Evolutionary conservation across 768 basidiomycete species (phyloP).

Genomic region (Amanita inopinata): DNA sequence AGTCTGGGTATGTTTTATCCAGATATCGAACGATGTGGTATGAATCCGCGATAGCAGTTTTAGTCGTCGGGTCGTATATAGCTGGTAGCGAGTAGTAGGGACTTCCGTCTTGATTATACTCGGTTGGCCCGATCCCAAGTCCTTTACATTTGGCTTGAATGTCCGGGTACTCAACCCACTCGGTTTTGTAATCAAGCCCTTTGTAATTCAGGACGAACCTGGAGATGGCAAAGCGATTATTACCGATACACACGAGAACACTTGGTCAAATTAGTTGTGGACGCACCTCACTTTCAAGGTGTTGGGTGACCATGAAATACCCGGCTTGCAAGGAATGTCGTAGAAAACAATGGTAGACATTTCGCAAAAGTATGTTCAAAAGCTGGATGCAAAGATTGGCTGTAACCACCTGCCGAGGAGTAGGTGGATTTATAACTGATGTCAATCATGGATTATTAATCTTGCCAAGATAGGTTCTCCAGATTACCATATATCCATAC

Average conservation of each 20-base stretch:
- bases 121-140: constrained; percentile 23
- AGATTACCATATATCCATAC: too few relatives aligned
- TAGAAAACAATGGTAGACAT: constrained; percentile 10
- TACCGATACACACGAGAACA: too few relatives aligned
- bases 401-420: too few relatives aligned
- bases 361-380: too few relatives aligned
- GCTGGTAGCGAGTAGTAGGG: constrained; percentile 33
- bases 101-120: constrained; percentile 15
- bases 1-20: constrained; percentile 35
- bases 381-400: too few relatives aligned
- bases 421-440: too few relatives aligned
- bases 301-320: constrained; percentile 10
- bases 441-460: too few relatives aligned
- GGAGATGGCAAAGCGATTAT: background rate
- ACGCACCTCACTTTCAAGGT: constrained; percentile 12
- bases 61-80: constrained; percentile 35
- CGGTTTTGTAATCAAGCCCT: constrained; percentile 29
- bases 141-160: constrained; percentile 24
- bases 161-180: constrained; percentile 44
- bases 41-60: constrained; percentile 28
- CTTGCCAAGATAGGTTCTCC: too few relatives aligned
- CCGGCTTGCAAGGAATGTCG: constrained; percentile 10
- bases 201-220: constrained; percentile 26
- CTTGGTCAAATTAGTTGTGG: too few relatives aligned
- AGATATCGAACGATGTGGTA: constrained; percentile 36